These are phyloP conservation scores for Ganoderma meredithae DNA, from an alignment of 1,284 basidiomycete genomes.

Conservation along the genomic window DNA sequence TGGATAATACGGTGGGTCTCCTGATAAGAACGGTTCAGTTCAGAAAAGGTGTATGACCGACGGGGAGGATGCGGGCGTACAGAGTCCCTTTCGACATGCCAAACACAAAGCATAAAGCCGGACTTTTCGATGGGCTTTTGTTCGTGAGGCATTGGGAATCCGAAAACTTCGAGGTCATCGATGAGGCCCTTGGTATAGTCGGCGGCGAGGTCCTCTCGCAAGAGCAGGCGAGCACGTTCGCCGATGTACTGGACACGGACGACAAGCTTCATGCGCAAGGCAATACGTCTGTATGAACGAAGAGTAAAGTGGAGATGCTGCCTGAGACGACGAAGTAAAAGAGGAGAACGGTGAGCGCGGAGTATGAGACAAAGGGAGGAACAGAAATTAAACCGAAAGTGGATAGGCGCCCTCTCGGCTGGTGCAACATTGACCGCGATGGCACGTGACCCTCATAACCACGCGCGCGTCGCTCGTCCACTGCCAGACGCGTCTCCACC, in stretches of 20 bases:
- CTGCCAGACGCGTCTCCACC: background rate
- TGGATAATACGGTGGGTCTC: conserved; percentile 28
- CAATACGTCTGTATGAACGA: background rate
- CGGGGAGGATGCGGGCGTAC: conserved; percentile 15
- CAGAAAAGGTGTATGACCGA: background rate
- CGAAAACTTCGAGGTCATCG: conserved; percentile 29
- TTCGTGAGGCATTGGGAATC: conserved; percentile 30
- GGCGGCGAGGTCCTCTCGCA: conserved; percentile 29
- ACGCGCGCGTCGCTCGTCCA: background rate
- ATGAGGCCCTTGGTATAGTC: conserved; percentile 32
- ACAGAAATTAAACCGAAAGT: background rate
- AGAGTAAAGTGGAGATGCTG: background rate
- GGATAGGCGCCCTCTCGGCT: background rate
- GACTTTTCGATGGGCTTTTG: conserved; percentile 34
- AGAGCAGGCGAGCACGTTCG: conserved; percentile 31
- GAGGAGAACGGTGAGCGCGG: conserved; percentile 3
- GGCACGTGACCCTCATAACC: conserved; percentile 1
- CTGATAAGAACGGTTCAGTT: conserved; percentile 14
- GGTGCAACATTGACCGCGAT: conserved; percentile 9
- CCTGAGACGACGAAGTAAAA: background rate
- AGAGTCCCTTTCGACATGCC: conserved; percentile 29
- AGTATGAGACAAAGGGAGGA: conserved; percentile 4
- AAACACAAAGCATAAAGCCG: conserved; percentile 32
- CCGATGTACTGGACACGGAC: conserved; percentile 34
- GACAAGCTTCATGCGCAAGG: conserved; percentile 30